Conservation (phyloP, 306 rosid genomes). For the Sicyos baderoa region DNA sequence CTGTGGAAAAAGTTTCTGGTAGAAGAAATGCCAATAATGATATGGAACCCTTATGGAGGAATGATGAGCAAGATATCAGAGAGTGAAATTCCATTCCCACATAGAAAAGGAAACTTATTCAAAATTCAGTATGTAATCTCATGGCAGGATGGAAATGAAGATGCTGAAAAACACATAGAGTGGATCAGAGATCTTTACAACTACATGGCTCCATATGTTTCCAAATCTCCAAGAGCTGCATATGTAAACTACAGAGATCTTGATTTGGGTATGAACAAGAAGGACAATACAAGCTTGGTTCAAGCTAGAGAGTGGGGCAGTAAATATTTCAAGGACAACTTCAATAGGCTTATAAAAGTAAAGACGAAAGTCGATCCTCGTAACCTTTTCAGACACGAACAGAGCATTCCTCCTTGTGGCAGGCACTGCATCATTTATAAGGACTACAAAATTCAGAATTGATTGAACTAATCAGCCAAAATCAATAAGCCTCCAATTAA, state of each 20-base stretch:
- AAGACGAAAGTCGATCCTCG: slow-evolving; percentile 70
- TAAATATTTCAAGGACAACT: slow-evolving; percentile 69
- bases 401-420: slow-evolving; percentile 72
- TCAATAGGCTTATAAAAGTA: slow-evolving; percentile 46
- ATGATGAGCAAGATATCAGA: slow-evolving; percentile 59
- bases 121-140: slow-evolving; percentile 46
- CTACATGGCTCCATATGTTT: slow-evolving; percentile 64
- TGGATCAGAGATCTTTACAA: slow-evolving; percentile 71
- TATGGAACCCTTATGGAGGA: slow-evolving; percentile 78
- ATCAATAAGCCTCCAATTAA: slow-evolving; percentile 5
- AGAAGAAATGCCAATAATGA: slow-evolving; percentile 39
- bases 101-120: slow-evolving; percentile 60
- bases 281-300: slow-evolving; percentile 29
- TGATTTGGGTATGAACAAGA: slow-evolving; percentile 70
- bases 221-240: slow-evolving; percentile 65
- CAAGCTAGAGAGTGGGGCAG: slow-evolving; percentile 65
- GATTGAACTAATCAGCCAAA: neutral
- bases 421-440: slow-evolving; percentile 10
- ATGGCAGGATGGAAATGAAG: slow-evolving; percentile 41
- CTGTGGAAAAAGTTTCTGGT: slow-evolving; percentile 49
- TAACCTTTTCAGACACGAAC: slow-evolving; percentile 79
- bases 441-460: neutral
- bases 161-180: slow-evolving; percentile 37
- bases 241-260: slow-evolving; percentile 81
- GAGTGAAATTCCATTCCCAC: slow-evolving; percentile 59